Conservation (phyloP, 352 stramenopile species). For the Pythium myriotylum region DNA sequence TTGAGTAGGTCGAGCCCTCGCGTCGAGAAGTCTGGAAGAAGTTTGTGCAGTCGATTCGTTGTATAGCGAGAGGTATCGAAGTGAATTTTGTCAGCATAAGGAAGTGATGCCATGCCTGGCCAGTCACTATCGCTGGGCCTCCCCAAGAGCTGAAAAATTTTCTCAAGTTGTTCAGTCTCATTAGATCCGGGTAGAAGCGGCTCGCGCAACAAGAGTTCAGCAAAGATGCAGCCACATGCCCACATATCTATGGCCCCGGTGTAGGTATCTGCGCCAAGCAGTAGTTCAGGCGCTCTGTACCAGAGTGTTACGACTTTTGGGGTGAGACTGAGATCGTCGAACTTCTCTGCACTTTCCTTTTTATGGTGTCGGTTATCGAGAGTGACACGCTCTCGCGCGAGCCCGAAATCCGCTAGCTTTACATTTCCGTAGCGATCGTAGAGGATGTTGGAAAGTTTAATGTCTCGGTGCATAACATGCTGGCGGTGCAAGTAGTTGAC, state of each 20-base stretch:
- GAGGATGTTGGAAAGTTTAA: conserved; percentile 96
- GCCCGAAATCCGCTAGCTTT: conserved; percentile 73
- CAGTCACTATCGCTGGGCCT: conserved; percentile 62
- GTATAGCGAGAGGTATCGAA: conserved; percentile 38
- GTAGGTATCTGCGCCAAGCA: conserved; percentile 92
- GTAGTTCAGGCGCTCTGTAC: conserved; percentile 98
- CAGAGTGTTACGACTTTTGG: conserved; percentile 97
- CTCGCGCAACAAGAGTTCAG: conserved; percentile 54
- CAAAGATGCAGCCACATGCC: conserved; percentile 70
- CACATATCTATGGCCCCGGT: conserved; percentile 92
- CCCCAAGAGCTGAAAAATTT: conserved; percentile 77
- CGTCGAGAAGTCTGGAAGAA: conserved; percentile 43
- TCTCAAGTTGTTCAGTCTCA: conserved; percentile 65
- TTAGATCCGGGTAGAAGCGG: conserved; percentile 65
- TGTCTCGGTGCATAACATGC: conserved; percentile 90
- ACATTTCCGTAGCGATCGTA: conserved; percentile 80
- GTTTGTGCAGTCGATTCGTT: conserved; percentile 41
- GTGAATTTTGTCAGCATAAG: conserved; percentile 41
- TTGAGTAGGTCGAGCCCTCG: conserved; percentile 56
- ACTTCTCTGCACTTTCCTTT: conserved; percentile 65
- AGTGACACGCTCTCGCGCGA: conserved; percentile 56
- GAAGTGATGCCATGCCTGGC: conserved; percentile 51
- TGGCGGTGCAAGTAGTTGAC: conserved; percentile 77
- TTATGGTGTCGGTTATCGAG: conserved; percentile 72
- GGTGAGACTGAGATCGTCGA: conserved; percentile 31